Base-by-base conservation (phyloP, 495 filamentous ascomycete genomes). In the Annulohypoxylon stygium region DNA sequence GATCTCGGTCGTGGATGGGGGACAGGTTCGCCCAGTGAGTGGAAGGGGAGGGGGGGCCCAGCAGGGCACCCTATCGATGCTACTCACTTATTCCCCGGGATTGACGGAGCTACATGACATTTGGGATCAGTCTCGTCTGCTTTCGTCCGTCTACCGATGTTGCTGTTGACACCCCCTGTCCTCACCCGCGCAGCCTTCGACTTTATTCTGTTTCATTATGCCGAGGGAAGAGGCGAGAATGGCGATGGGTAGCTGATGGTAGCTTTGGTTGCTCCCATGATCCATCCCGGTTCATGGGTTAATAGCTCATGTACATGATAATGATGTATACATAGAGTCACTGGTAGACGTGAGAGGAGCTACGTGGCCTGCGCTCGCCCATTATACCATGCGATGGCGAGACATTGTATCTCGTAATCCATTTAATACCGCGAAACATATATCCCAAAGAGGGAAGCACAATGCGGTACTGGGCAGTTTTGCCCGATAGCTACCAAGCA, bases 271-370 rank as follows among this genome's bases (percentile, higher is more conserved):
- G 51, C 53, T 65, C 51, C 37, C 67, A 65, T 66, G 54, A 48
- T 47, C 59, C 43, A 68, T 65, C 72, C 72, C 63, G 72, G 72
- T 68, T 75, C 59, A 59, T 75, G 72, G 72, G 72, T 68, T 75
- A 71, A 75, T 74, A 67, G 50, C 66, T 70, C 67, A 74, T 58
- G 71, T 73, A 65, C 33, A 51, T 45, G 63, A 62, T 63, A 50
- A 39, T 48, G 36, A 61, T 60, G 41, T 67, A 60, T 54, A 36
- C 61, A 48, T 30, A 43, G 59, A 39, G 55, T 63, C 51, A 36
- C 9, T 2, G 10, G 30, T 33, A 20, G 18, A 43, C 23, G 11
- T 37, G 68, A 45, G 11, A 63, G 57, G 23, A 50, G 57, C 55
- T 62, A 67, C 61, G 55, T 66, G 55, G 47, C 53, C 18, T 20